Evolutionary conservation across 306 rosid genomes (phyloP).

Genomic region (Fagus crenata): DNA sequence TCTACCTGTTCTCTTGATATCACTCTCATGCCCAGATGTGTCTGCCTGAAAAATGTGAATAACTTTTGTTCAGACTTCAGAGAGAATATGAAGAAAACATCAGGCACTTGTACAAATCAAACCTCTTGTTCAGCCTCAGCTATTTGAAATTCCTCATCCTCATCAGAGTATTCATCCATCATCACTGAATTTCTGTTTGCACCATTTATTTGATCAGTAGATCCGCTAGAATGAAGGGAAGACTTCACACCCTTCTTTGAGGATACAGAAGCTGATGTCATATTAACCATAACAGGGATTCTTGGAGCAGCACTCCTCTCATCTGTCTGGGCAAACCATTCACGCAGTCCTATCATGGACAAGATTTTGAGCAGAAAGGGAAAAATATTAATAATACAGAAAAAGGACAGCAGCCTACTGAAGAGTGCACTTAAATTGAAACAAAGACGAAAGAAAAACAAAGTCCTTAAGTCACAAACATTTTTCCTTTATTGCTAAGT

Average conservation of each 20-base stretch:
- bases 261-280: slow-evolving; percentile 80
- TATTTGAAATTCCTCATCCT: slow-evolving; percentile 92
- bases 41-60: slow-evolving; percentile 51
- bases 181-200: slow-evolving; percentile 73
- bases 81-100: slow-evolving; percentile 18
- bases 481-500: no score
- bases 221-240: slow-evolving; percentile 40
- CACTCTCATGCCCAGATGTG: slow-evolving; percentile 55
- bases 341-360: slow-evolving; percentile 72
- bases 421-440: slow-evolving; percentile 5
- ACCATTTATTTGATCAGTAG: slow-evolving; percentile 65
- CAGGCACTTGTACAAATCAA: slow-evolving; percentile 27
- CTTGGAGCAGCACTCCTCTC: slow-evolving; percentile 93
- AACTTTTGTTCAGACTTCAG: slow-evolving; percentile 18
- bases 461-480: no score
- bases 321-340: slow-evolving; percentile 95
- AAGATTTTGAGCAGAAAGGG: not conserved
- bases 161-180: slow-evolving; percentile 97
- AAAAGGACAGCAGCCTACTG: slow-evolving; percentile 1
- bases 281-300: slow-evolving; percentile 98
- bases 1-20: slow-evolving; percentile 65
- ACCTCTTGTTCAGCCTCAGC: slow-evolving; percentile 92
- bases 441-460: no score
- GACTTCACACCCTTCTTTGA: slow-evolving; percentile 64
- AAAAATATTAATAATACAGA: not conserved